These are phyloP conservation scores for Candida manassasensis DNA, from an alignment of 805 yeast genomes.

Conservation along the genomic window DNA sequence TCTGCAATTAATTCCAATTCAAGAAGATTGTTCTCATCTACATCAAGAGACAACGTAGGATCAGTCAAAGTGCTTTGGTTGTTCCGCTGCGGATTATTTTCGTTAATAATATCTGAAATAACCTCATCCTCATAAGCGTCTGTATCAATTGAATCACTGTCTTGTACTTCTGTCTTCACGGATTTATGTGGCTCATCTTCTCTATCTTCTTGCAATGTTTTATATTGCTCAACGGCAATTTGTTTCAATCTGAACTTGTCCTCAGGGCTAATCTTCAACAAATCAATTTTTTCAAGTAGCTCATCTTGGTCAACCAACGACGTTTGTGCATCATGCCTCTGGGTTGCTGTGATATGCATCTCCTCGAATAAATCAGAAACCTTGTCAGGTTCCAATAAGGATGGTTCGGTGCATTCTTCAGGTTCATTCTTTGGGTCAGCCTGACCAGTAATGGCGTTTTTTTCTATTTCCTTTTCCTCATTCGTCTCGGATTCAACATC, in stretches of 20 bases:
- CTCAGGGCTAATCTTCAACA: slow-evolving; percentile 20
- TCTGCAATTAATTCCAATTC: slow-evolving; percentile 54
- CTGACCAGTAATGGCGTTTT: slow-evolving; percentile 3
- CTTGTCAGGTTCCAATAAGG: too few relatives aligned
- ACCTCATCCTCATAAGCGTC: slow-evolving; percentile 5
- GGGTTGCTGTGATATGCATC: slow-evolving; percentile 26
- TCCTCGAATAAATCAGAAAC: slow-evolving; percentile 28
- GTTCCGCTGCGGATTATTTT: slow-evolving; percentile 7
- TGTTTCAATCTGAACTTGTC: slow-evolving; percentile 25
- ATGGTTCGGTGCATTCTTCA: too few relatives aligned
- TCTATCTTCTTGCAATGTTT: slow-evolving; percentile 9
- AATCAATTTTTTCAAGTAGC: slow-evolving; percentile 22
- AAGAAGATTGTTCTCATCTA: slow-evolving; percentile 36
- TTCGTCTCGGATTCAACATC: too few relatives aligned
- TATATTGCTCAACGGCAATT: slow-evolving; percentile 18
- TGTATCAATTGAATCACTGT: too few relatives aligned
- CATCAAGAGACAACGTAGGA: slow-evolving; percentile 24
- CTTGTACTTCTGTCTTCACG: neutral
- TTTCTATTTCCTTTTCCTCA: slow-evolving; percentile 1
- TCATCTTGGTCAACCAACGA: slow-evolving; percentile 13
- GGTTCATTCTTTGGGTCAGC: too few relatives aligned
- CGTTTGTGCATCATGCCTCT: neutral
- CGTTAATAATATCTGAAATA: slow-evolving; percentile 13
- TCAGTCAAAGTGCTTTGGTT: too few relatives aligned
- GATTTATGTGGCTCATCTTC: slow-evolving; percentile 1